A percentile compares a stretch with the other conserved stretches of the same genome.
Conservation (phyloP, 2,329 filamentous ascomycete genomes). For the Coleophoma cylindrospora region DNA sequence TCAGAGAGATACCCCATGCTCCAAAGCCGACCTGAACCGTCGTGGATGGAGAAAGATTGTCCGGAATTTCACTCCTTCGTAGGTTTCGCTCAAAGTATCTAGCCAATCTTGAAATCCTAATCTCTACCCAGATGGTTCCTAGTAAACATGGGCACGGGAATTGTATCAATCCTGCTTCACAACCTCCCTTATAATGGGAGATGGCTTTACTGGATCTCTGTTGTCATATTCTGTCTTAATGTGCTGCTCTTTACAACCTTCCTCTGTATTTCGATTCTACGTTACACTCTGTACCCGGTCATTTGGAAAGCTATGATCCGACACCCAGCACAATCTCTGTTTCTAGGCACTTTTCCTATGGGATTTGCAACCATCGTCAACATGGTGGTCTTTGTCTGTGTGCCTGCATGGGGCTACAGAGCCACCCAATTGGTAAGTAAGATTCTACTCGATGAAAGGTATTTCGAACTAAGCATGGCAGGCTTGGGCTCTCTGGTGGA, state of each 20-base stretch:
- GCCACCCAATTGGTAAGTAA: conserved; percentile 16
- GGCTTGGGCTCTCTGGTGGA: conserved; percentile 52
- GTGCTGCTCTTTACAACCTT: conserved; percentile 51
- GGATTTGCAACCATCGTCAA: conserved; percentile 62
- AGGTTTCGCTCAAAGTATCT: too few species aligned
- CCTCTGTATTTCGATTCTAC: conserved; percentile 45
- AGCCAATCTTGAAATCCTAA: too few species aligned
- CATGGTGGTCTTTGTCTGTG: conserved; percentile 54
- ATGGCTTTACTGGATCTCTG: conserved; percentile 55
- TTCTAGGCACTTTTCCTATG: conserved; percentile 64
- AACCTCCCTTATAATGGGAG: conserved; percentile 54
- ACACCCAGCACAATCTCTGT: conserved; percentile 58
- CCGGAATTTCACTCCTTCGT: too few species aligned
- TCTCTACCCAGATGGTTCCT: conserved; percentile 44
- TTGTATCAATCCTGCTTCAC: conserved; percentile 58
- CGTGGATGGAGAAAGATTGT: too few species aligned
- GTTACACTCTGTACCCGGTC: conserved; percentile 61
- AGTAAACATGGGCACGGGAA: conserved; percentile 63
- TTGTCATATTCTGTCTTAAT: conserved; percentile 57
- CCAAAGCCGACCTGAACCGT: too few species aligned
- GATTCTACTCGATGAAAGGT: too few species aligned
- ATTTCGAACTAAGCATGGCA: conserved; percentile 12
- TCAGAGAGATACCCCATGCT: too few species aligned
- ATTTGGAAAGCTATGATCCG: conserved; percentile 63
- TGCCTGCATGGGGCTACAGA: conserved; percentile 53